Base-by-base conservation (phyloP, 768 basidiomycete species). In the Amanita phalloides region DNA sequence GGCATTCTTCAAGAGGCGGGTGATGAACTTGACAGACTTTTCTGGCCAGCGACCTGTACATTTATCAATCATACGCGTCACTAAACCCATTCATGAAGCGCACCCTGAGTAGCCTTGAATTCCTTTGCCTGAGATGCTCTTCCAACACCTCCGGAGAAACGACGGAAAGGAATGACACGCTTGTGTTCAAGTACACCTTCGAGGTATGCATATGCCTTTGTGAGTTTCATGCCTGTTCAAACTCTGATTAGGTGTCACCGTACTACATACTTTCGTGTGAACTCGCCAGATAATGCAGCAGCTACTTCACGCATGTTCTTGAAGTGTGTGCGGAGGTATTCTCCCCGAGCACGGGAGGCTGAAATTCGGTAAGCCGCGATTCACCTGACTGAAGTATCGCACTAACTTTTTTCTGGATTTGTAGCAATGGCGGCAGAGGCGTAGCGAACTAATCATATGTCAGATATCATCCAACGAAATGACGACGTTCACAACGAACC, bases 221-320 rank as follows among this genome's bases (percentile, higher is more conserved):
- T 79, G 69, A 98, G 76, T 67, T 89, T 90, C 71, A 95, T 73
- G 65, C 96, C 93, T 94, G 25, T 32, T 35, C 14, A 23, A 6
- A 11, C 32, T 21, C 4, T 14, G 10, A 25, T 35, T 10, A 21
- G 11, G 28, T 0, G 4, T 23, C 43, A 23, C 20, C 54, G 53
- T 36, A 30, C 38, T 17, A 30, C 17, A 47, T 51, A 50, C 23
- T 42, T n/a, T 17, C 35, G 38, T 48, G 47, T 11, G 35, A 38
- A 70, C 77, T 63, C 58, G 91, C 93, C 94, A 58, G 84, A 80
- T 57, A 97, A 76, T 59, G 89, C 92, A 58, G 95, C 95, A 48
- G 90, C 94, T 52, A 98, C 96, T 73, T 99, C 96, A 57, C 90
- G 85, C 91, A 96, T 98, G 82, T 98, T 99, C 86, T 99, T 99